Percentiles rank a stretch among this genome's conserved stretches.
These are phyloP conservation scores for Domatiomyces catenatus DNA, from an alignment of 2,329 filamentous ascomycete species.

Conservation along the genomic window DNA sequence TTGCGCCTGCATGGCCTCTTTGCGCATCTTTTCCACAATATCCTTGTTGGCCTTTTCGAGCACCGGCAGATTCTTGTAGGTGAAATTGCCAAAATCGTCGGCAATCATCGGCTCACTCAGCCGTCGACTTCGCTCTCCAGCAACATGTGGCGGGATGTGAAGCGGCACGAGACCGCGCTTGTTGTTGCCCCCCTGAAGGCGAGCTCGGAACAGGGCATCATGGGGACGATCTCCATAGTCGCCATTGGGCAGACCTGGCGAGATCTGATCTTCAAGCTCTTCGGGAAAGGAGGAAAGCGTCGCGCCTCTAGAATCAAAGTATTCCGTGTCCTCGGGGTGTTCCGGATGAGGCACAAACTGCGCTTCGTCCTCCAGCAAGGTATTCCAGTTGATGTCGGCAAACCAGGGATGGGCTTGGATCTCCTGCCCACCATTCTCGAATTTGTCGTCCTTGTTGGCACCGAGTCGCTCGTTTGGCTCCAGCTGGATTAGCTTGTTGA, in stretches of 20 bases:
- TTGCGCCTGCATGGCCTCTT: conserved; percentile 67
- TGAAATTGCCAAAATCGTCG: conserved; percentile 92
- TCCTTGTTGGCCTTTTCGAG: conserved; percentile 98
- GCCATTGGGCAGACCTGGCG: conserved; percentile 45
- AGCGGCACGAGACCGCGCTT: conserved; percentile 89
- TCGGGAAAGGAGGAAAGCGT: conserved; percentile 84
- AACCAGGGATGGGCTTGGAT: conserved; percentile 88
- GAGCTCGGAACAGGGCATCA: conserved; percentile 79
- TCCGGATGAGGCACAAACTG: conserved; percentile 87
- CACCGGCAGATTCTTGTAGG: conserved; percentile 93
- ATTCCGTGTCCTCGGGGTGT: conserved; percentile 94
- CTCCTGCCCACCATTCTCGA: conserved; percentile 69
- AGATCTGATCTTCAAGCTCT: conserved; percentile 78
- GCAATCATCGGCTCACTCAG: conserved; percentile 76
- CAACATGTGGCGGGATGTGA: conserved; percentile 86
- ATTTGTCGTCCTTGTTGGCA: conserved; percentile 72
- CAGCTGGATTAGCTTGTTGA: conserved; percentile 78
- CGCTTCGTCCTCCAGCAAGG: conserved; percentile 81
- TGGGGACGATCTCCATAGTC: conserved; percentile 77
- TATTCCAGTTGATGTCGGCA: conserved; percentile 71
- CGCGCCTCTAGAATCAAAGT: conserved; percentile 84
- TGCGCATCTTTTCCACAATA: conserved; percentile 87
- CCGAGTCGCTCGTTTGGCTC: conserved; percentile 71
- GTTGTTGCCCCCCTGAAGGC: conserved; percentile 72
- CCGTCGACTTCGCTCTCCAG: conserved; percentile 69